phyloP scores from a whole-genome alignment of 164 flowering plant genomes.

The Chloranthus sessilifolius region DNA sequence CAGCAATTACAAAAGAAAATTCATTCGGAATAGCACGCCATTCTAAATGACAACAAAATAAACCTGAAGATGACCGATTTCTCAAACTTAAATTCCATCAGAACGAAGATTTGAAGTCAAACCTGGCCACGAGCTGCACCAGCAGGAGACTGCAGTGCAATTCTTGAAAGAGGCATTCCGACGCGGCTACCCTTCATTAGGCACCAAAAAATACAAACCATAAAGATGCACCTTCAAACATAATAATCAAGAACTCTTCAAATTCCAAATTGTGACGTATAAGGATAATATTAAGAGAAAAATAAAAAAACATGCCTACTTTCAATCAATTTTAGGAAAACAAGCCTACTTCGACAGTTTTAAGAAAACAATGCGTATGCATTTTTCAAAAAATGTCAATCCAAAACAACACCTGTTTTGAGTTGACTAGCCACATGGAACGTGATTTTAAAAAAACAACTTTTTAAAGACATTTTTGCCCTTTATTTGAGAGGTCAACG shows the following conservation, averaged over 20 bases:
- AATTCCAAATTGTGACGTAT: background rate
- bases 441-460: too few relatives aligned
- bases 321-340: too few relatives aligned
- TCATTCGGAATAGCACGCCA: too few relatives aligned
- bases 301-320: too few relatives aligned
- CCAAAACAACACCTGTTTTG: too few relatives aligned
- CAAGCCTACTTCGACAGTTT: too few relatives aligned
- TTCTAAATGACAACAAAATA: background rate
- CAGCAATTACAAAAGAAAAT: background rate
- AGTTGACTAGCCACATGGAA: too few relatives aligned
- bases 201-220: slow-evolving; percentile 8
- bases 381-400: too few relatives aligned
- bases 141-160: slow-evolving; percentile 72
- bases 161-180: slow-evolving; percentile 75
- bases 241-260: background rate
- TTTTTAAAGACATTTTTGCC: too few relatives aligned
- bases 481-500: too few relatives aligned
- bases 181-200: slow-evolving; percentile 58
- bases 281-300: slow-evolving; percentile 8
- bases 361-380: too few relatives aligned
- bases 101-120: slow-evolving; percentile 9
- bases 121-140: slow-evolving; percentile 97
- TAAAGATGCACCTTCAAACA: background rate
- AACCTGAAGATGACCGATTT: background rate
- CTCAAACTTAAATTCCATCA: too few relatives aligned